phyloP scores from a whole-genome alignment of 371 early-diverging fungal genomes.

The Blakeslea trispora region DNA sequence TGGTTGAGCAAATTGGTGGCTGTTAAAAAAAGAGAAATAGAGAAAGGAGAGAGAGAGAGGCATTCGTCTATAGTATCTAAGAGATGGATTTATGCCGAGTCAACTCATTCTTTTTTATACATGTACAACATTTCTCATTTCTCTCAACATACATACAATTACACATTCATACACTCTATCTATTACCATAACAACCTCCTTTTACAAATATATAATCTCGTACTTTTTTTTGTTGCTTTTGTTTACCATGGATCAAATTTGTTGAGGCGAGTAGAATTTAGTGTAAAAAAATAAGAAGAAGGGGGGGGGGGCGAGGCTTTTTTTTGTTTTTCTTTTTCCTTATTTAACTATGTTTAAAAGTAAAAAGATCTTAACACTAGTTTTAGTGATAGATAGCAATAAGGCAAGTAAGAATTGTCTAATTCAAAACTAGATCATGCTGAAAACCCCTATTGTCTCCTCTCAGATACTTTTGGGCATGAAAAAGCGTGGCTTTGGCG shows the following conservation, averaged over 20 bases:
- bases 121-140: neutral
- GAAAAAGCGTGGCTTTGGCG: slow-evolving; percentile 78
- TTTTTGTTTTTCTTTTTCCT: neutral
- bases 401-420: slow-evolving; percentile 28
- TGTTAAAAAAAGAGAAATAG: slow-evolving; percentile 11
- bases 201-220: no score
- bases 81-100: neutral
- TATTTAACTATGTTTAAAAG: slow-evolving; percentile 11
- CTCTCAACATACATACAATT: neutral
- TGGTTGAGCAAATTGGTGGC: slow-evolving; percentile 92
- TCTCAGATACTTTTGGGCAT: slow-evolving; percentile 70
- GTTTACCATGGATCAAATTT: no score
- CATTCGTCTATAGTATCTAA: no score
- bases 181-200: no score
- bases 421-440: no score
- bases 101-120: neutral
- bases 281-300: no score
- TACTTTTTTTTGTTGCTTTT: no score
- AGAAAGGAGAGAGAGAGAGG: no score
- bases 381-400: slow-evolving; percentile 29
- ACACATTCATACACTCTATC: neutral
- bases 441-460: no score
- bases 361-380: slow-evolving; percentile 36
- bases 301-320: neutral
- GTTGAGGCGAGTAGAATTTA: no score